Conservation (phyloP, 2,329 filamentous ascomycete species). For the Cladobotryum mycophilum region DNA sequence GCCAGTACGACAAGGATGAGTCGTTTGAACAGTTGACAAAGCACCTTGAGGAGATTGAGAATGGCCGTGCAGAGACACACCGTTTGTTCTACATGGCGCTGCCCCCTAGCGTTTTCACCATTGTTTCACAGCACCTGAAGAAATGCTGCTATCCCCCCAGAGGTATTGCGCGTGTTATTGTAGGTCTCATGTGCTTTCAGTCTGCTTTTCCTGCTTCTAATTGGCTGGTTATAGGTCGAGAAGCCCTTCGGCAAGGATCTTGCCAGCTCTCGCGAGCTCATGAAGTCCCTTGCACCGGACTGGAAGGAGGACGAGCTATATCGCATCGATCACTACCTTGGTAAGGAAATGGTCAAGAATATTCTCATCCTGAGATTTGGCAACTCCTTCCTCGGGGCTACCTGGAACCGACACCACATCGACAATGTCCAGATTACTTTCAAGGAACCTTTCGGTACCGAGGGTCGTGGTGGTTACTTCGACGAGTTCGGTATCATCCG, state of each 20-base stretch:
- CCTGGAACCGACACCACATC: conserved; percentile 99
- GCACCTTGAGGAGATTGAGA: conserved; percentile 80
- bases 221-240: conserved; percentile 62
- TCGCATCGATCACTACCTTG: conserved; percentile 98
- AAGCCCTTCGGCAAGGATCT: conserved; percentile 99
- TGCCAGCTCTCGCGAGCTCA: conserved; percentile 85
- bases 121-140: conserved; percentile 95
- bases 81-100: conserved; percentile 99
- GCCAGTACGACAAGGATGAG: conserved; percentile 95
- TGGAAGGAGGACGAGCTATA: conserved; percentile 99
- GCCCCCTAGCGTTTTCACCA: conserved; percentile 94
- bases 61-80: conserved; percentile 75
- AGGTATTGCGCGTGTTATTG: conserved; percentile 90
- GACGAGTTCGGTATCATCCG: conserved; percentile 99
- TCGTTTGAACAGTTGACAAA: conserved; percentile 81
- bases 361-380: conserved; percentile 96
- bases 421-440: conserved; percentile 99
- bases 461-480: conserved; percentile 96
- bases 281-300: conserved; percentile 90
- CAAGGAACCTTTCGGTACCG: conserved; percentile 98
- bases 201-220: conserved; percentile 13
- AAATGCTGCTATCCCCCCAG: conserved; percentile 90
- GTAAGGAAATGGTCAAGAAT: conserved; percentile 99
- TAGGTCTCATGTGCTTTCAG: conserved; percentile 39
- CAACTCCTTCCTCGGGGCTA: conserved; percentile 97